Percentiles rank a stretch among this genome's conserved stretches.
These are phyloP conservation scores for Entomortierella beljakovae DNA, from an alignment of 192 early-diverging fungal genomes.

Conservation along the genomic window DNA sequence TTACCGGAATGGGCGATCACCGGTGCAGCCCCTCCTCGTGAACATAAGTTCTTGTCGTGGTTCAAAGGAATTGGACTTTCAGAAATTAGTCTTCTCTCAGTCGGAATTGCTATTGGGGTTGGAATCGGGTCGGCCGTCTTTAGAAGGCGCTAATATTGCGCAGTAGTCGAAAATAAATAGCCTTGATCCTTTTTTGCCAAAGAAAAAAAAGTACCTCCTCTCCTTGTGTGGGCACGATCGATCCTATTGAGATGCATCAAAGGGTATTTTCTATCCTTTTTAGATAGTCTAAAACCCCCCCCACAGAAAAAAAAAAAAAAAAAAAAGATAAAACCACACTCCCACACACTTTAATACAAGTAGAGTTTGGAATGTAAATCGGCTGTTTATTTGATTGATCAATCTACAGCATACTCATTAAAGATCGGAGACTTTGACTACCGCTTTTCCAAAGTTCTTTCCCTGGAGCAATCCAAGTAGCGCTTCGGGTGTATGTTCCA, in stretches of 20 bases:
- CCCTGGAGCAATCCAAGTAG: constrained; percentile 20
- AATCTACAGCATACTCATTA: neutral
- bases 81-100: neutral
- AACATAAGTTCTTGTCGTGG: neutral
- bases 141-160: neutral
- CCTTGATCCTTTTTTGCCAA: no score
- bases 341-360: neutral
- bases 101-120: constrained; percentile 8
- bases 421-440: constrained; percentile 10
- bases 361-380: neutral
- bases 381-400: neutral
- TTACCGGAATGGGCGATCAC: constrained; percentile 4
- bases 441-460: constrained; percentile 25
- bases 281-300: no score
- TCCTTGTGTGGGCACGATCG: no score
- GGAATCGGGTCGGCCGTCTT: neutral
- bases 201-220: no score
- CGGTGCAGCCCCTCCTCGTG: neutral
- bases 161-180: neutral
- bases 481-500: constrained; percentile 15
- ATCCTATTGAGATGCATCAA: no score
- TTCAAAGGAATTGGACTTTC: neutral
- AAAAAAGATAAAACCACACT: neutral
- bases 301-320: no score
- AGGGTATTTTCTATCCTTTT: no score